These are phyloP conservation scores for Botrytis porri DNA, from an alignment of 2,329 filamentous ascomycete species.

Conservation along the genomic window DNA sequence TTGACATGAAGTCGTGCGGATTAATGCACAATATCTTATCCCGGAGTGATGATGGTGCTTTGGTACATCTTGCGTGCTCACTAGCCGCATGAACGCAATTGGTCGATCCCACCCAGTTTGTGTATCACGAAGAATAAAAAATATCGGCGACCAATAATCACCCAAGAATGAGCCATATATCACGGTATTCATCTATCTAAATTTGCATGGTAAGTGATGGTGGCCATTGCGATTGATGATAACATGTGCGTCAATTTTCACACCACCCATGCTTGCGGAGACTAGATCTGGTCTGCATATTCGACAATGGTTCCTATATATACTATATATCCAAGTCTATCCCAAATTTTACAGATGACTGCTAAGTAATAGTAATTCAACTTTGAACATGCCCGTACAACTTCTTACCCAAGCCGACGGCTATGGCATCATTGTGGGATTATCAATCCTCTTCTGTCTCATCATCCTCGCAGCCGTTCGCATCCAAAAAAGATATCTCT, in stretches of 20 bases:
- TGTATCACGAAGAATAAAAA: background rate
- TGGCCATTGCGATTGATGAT: background rate
- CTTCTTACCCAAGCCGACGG: conserved; percentile 26
- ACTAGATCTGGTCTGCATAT: background rate
- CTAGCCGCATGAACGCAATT: background rate
- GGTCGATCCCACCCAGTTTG: background rate
- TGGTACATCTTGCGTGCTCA: conserved; percentile 3
- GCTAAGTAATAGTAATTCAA: background rate
- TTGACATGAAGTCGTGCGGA: background rate
- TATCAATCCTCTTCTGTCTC: conserved; percentile 47
- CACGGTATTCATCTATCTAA: background rate
- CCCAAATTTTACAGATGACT: background rate
- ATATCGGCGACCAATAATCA: background rate
- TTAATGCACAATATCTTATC: background rate
- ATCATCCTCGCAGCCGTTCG: conserved; percentile 47
- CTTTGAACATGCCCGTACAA: background rate
- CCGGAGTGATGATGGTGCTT: conserved; percentile 2
- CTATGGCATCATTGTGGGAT: conserved; percentile 49
- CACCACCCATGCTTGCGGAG: background rate
- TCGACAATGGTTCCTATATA: background rate
- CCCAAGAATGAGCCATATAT: background rate
- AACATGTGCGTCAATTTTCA: conserved; percentile 5
- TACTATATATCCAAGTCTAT: background rate
- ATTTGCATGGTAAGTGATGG: background rate
- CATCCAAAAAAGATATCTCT: conserved; percentile 44